These are phyloP conservation scores for Yamadazyma sp. DNA, from an alignment of 805 yeast genomes.

Conservation along the genomic window DNA sequence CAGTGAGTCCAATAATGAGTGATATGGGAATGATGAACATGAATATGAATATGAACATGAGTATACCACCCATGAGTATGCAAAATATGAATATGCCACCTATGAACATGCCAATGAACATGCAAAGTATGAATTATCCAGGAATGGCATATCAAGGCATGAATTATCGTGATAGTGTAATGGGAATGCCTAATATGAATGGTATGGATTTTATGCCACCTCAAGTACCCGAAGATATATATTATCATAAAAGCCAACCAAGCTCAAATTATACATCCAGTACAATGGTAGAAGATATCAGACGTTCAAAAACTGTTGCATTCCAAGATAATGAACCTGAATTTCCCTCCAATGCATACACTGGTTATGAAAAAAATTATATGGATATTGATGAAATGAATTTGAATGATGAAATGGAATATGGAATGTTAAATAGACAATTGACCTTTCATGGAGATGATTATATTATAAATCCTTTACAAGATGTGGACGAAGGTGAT, in stretches of 20 bases:
- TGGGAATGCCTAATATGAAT: not conserved
- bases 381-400: constrained; percentile 11
- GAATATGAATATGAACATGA: constrained; percentile 4
- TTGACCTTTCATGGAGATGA: constrained; percentile 33
- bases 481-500: constrained; percentile 28
- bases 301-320: constrained; percentile 24
- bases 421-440: constrained; percentile 7
- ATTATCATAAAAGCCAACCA: constrained; percentile 8
- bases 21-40: constrained; percentile 3
- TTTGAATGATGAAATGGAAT: constrained; percentile 7
- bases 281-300: constrained; percentile 12
- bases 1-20: constrained; percentile 1
- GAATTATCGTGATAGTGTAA: no score
- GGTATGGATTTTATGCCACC: constrained; percentile 10
- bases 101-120: constrained; percentile 6
- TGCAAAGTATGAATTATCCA: constrained; percentile 1
- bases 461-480: constrained; percentile 37
- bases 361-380: constrained; percentile 15
- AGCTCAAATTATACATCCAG: constrained; percentile 11
- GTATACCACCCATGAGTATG: constrained; percentile 6
- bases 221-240: constrained; percentile 8
- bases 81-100: constrained; percentile 1
- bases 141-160: constrained; percentile 4
- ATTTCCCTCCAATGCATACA: constrained; percentile 27
- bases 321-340: constrained; percentile 30